Evolutionary conservation across 441 rosid species (phyloP).

Genomic region (Eutrema salsugineum): DNA sequence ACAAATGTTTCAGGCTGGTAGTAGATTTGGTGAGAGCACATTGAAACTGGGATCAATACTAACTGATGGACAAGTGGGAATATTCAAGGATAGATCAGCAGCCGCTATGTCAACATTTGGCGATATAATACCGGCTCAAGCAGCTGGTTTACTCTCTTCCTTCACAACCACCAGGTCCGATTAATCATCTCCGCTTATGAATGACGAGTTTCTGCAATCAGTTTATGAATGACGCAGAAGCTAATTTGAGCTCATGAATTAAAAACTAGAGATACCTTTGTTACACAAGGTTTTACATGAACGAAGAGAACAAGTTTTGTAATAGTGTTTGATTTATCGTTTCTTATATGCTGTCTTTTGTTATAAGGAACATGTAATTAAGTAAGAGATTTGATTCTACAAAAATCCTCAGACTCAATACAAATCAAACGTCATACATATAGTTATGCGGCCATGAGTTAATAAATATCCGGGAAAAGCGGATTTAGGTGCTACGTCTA

Average conservation of each 20-base stretch:
- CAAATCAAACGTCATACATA: not conserved
- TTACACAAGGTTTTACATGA: constrained; percentile 19
- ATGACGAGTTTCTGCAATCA: not conserved
- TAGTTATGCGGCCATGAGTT: not conserved
- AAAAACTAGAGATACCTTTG: constrained; percentile 7
- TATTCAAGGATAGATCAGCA: constrained; percentile 96
- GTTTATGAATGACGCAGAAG: constrained; percentile 3
- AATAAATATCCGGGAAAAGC: not conserved
- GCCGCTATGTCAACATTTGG: constrained; percentile 96
- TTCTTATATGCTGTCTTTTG: constrained; percentile 15
- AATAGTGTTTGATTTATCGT: constrained; percentile 25
- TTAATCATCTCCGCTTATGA: constrained; percentile 20
- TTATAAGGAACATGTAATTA: constrained; percentile 32
- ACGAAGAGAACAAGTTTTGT: constrained; percentile 25
- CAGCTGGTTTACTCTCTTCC: constrained; percentile 95
- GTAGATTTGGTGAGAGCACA: constrained; percentile 98
- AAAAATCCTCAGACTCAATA: constrained; percentile 12
- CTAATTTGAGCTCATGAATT: constrained; percentile 12
- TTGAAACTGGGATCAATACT: constrained; percentile 86
- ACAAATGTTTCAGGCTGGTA: constrained; percentile 73
- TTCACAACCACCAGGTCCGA: constrained; percentile 75
- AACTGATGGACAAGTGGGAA: constrained; percentile 95
- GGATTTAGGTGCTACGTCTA: constrained; percentile 2
- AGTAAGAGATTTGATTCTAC: constrained; percentile 23
- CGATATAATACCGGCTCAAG: constrained; percentile 91